A percentile compares a stretch with the other conserved stretches of the same genome.
These are phyloP conservation scores for Erysimum cheiri DNA, from an alignment of 441 rosid species.

Conservation along the genomic window DNA sequence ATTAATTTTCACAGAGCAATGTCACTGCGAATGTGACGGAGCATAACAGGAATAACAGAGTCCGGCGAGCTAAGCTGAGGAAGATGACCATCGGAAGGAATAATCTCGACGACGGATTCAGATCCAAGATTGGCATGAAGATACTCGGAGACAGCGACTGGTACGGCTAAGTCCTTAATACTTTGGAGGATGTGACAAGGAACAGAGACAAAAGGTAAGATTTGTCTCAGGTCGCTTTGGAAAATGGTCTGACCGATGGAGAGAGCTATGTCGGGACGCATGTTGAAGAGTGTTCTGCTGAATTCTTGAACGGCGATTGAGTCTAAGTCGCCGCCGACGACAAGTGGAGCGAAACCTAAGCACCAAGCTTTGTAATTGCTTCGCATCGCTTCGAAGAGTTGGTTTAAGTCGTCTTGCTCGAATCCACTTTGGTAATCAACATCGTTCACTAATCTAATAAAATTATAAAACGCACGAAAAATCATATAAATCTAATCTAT, in stretches of 20 bases:
- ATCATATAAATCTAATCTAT: neutral
- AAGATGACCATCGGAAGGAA: conserved; percentile 84
- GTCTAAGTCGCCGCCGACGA: conserved; percentile 90
- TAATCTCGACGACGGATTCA: conserved; percentile 81
- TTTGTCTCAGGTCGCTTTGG: conserved; percentile 75
- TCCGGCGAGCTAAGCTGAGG: conserved; percentile 97
- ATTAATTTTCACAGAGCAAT: too few species aligned
- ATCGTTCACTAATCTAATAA: conserved; percentile 66
- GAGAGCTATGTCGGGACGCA: conserved; percentile 93
- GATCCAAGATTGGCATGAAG: conserved; percentile 69
- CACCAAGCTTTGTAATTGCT: conserved; percentile 90
- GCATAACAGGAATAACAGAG: conserved; percentile 68
- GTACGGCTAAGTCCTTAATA: conserved; percentile 85
- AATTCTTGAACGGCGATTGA: conserved; percentile 90
- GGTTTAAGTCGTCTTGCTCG: conserved; percentile 78
- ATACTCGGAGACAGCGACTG: conserved; percentile 76
- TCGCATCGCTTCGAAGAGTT: conserved; percentile 79
- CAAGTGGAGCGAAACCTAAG: conserved; percentile 82
- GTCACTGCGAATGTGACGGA: conserved; percentile 73
- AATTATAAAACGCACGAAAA: neutral
- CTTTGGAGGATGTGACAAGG: conserved; percentile 94
- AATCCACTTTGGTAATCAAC: conserved; percentile 88
- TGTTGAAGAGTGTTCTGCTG: conserved; percentile 91
- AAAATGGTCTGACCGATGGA: conserved; percentile 74
- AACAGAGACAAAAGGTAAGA: conserved; percentile 58